Percentiles rank a stretch among this genome's conserved stretches.
These are phyloP conservation scores for Phytophthora rubi DNA, from an alignment of 352 stramenopile genomes.

Conservation along the genomic window DNA sequence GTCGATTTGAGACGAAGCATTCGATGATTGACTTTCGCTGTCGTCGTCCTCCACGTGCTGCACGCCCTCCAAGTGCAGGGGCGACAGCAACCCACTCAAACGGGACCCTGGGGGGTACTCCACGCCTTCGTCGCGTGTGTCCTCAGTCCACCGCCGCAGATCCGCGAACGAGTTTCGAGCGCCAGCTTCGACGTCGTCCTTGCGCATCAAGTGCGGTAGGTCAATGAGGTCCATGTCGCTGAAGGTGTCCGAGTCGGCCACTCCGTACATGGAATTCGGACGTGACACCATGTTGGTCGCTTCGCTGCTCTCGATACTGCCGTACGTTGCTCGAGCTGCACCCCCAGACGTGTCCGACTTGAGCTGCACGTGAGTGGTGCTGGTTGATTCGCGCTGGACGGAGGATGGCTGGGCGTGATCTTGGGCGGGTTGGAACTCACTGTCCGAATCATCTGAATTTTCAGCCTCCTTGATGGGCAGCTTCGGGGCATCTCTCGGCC, in stretches of 20 bases:
- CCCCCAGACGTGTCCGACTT: slow-evolving; percentile 28
- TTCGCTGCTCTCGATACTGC: slow-evolving; percentile 42
- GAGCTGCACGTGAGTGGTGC: slow-evolving; percentile 26
- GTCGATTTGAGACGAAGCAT: slow-evolving; percentile 42
- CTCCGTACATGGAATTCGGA: slow-evolving; percentile 56
- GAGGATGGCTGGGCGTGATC: slow-evolving; percentile 25
- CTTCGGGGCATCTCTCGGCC: slow-evolving; percentile 28
- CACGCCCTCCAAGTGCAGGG: slow-evolving; percentile 32
- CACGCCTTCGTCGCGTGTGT: slow-evolving; percentile 12
- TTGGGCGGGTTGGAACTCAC: slow-evolving; percentile 27
- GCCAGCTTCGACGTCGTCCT: slow-evolving; percentile 43
- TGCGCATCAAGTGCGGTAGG: slow-evolving; percentile 76
- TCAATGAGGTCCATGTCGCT: slow-evolving; percentile 78
- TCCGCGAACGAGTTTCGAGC: slow-evolving; percentile 48
- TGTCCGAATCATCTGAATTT: slow-evolving; percentile 30
- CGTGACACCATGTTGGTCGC: slow-evolving; percentile 37
- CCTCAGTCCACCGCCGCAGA: slow-evolving; percentile 45
- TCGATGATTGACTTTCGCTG: slow-evolving; percentile 44
- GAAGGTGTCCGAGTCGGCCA: slow-evolving; percentile 72
- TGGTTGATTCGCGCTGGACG: slow-evolving; percentile 32
- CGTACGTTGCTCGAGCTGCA: slow-evolving; percentile 30
- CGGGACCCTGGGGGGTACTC: slow-evolving; percentile 31
- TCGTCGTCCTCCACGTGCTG: slow-evolving; percentile 39
- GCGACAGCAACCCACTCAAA: slow-evolving; percentile 35
- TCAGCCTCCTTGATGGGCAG: slow-evolving; percentile 20